These are phyloP conservation scores for Termitomyces sp. DNA, from an alignment of 768 basidiomycete genomes.

Conservation along the genomic window DNA sequence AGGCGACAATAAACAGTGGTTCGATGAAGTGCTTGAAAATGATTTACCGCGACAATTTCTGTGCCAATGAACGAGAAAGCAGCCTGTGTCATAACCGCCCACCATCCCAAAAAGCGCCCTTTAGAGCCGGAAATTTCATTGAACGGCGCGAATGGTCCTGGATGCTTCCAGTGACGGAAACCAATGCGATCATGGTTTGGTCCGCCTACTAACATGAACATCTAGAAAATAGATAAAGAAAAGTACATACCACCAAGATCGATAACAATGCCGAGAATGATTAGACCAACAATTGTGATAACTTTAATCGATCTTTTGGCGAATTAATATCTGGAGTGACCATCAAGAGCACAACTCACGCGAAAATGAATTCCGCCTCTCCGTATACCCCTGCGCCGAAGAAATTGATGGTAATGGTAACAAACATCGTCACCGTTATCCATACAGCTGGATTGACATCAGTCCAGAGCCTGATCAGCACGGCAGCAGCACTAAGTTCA, in stretches of 20 bases:
- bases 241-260: conserved; percentile 63
- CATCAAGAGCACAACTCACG: conserved; percentile 43
- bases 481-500: conserved; percentile 70
- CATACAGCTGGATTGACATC: conserved; percentile 65
- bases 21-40: neutral
- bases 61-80: conserved; percentile 93
- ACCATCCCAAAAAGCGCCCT: conserved; percentile 69
- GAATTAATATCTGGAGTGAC: neutral
- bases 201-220: conserved; percentile 47
- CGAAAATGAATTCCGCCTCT: conserved; percentile 85
- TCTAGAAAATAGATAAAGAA: neutral
- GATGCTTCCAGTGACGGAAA: conserved; percentile 82
- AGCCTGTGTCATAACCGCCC: conserved; percentile 70
- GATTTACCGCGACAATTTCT: conserved; percentile 86
- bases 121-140: conserved; percentile 56
- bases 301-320: conserved; percentile 74
- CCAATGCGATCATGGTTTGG: conserved; percentile 74
- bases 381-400: conserved; percentile 77
- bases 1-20: conserved; percentile 5
- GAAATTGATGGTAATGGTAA: conserved; percentile 75
- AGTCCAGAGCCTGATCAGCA: conserved; percentile 77
- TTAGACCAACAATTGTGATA: conserved; percentile 73
- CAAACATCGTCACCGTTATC: conserved; percentile 73
- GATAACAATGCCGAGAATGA: conserved; percentile 68
- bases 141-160: conserved; percentile 84